Conservation (phyloP, 1,284 basidiomycete species). For the Chalciporus sp. region DNA sequence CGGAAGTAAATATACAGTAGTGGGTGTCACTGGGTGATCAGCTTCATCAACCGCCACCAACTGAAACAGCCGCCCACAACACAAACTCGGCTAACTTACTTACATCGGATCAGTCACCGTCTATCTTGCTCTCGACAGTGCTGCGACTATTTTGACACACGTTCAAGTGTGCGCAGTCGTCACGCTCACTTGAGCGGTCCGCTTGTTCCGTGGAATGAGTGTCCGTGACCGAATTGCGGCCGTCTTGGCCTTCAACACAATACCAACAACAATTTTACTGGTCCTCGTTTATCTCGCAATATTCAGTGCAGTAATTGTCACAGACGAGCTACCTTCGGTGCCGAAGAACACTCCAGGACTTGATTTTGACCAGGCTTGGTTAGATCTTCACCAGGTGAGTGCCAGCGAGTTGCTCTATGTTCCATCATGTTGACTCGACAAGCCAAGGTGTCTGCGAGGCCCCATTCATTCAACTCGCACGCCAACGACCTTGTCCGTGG, state of each 20-base stretch:
- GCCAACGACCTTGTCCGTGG: conserved; percentile 67
- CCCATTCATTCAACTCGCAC: conserved; percentile 77
- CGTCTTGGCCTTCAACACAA: conserved; percentile 39
- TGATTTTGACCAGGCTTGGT: conserved; percentile 58
- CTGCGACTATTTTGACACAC: background rate
- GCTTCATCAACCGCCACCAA: too few species aligned
- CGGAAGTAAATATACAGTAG: too few species aligned
- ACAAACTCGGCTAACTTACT: too few species aligned
- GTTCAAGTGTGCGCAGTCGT: background rate
- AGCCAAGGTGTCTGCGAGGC: conserved; percentile 60
- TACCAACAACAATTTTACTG: conserved; percentile 54
- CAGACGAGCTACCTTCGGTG: conserved; percentile 54
- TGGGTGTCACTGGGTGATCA: too few species aligned
- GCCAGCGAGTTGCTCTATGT: background rate
- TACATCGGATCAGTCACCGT: too few species aligned
- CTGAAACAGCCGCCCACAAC: too few species aligned
- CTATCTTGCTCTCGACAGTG: background rate
- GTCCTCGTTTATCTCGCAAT: conserved; percentile 54
- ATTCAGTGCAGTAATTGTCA: conserved; percentile 53
- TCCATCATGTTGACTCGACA: conserved; percentile 2
- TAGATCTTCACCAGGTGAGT: conserved; percentile 60
- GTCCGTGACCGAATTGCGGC: conserved; percentile 22
- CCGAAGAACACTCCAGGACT: conserved; percentile 53
- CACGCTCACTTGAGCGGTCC: background rate
- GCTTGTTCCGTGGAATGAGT: conserved; percentile 16